Conservation (phyloP, 1,284 basidiomycete species). For the Tilletia setariae region DNA sequence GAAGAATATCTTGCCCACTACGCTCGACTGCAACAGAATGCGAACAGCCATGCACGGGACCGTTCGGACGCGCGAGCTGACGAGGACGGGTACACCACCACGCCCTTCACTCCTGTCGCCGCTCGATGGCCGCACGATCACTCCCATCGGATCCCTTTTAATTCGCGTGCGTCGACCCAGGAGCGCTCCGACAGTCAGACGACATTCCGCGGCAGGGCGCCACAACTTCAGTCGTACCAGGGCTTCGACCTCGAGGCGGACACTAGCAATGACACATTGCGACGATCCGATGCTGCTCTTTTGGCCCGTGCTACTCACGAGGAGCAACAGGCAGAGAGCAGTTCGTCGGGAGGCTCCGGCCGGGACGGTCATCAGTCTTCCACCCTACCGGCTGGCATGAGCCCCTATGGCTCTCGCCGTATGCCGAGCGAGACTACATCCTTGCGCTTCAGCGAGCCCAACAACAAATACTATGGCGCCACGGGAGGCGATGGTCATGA, state of each 20-base stretch:
- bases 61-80: not conserved
- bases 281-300: conserved; percentile 4
- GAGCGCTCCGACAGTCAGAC: conserved; percentile 4
- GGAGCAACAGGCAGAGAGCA: conserved; percentile 18
- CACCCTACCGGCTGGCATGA: conserved; percentile 5
- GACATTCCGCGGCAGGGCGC: not conserved
- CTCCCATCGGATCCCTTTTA: conserved; percentile 36
- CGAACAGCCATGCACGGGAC: not conserved
- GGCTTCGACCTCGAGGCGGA: not conserved
- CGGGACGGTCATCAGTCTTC: conserved; percentile 1
- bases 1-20: conserved; percentile 14
- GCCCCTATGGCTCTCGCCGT: conserved; percentile 11
- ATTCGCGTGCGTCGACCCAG: conserved; percentile 21
- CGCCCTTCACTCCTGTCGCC: conserved; percentile 39
- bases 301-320: not conserved
- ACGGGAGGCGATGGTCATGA: conserved; percentile 26
- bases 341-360: conserved; percentile 14
- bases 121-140: conserved; percentile 45
- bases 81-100: conserved; percentile 1
- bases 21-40: conserved; percentile 5
- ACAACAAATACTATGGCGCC: conserved; percentile 24
- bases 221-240: not conserved
- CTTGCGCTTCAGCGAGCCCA: not conserved
- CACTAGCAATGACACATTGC: not conserved
- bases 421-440: conserved; percentile 14